Percentiles rank a stretch among this genome's conserved stretches.
These are phyloP conservation scores for Penicillium samsonianum DNA, from an alignment of 495 filamentous ascomycete species.

Conservation along the genomic window DNA sequence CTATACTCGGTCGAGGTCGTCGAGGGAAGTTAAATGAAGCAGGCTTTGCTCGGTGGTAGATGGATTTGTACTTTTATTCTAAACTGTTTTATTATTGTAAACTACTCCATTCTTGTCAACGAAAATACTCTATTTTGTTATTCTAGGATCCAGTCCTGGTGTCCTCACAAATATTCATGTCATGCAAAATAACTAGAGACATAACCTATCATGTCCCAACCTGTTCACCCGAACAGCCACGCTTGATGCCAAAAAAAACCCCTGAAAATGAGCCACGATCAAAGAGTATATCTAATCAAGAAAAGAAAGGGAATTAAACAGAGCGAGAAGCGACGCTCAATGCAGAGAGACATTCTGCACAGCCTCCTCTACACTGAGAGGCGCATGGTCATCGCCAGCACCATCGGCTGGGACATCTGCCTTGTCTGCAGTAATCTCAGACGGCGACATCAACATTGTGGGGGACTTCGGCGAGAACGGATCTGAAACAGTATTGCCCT, in stretches of 20 bases:
- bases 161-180: background rate
- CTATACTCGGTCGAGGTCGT: background rate
- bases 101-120: constrained; percentile 15
- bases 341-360: constrained; percentile 42
- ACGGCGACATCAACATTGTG: constrained; percentile 22
- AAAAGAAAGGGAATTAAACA: background rate
- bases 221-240: constrained; percentile 1
- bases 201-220: background rate
- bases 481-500: constrained; percentile 11
- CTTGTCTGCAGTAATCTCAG: constrained; percentile 1
- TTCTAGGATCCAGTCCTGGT: background rate
- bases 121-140: background rate
- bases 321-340: constrained; percentile 8
- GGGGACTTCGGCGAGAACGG: constrained; percentile 32
- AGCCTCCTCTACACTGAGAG: constrained; percentile 42
- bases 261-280: background rate
- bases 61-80: constrained; percentile 7
- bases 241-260: constrained; percentile 5
- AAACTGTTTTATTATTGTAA: constrained; percentile 7
- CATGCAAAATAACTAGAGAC: constrained; percentile 4
- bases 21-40: background rate
- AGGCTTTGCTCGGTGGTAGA: background rate
- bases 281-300: constrained; percentile 7
- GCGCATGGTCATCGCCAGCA: constrained; percentile 1
- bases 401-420: background rate